phyloP scores from a whole-genome alignment of 1,139 yeast species.

The Blastobotrys proliferans region DNA sequence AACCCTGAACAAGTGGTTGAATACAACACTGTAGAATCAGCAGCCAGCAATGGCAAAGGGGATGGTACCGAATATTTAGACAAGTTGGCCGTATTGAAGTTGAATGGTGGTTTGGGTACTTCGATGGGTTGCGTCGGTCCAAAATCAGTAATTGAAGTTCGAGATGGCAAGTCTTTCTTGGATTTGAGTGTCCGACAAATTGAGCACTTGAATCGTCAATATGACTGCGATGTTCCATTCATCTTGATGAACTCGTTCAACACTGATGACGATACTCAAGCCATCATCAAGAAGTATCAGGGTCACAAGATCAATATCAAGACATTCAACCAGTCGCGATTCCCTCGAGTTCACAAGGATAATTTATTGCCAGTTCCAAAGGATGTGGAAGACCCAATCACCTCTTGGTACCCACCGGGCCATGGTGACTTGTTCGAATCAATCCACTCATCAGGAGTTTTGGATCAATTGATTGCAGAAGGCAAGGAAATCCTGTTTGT shows the following conservation, averaged over 20 bases:
- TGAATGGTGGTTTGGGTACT: conserved; percentile 97
- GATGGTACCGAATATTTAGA: conserved; percentile 51
- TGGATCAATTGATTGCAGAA: conserved; percentile 83
- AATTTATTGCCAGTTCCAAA: conserved; percentile 93
- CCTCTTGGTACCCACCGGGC: conserved; percentile 98
- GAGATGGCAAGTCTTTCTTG: conserved; percentile 96
- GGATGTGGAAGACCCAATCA: conserved; percentile 65
- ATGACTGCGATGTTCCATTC: conserved; percentile 91
- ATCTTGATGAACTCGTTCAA: conserved; percentile 97
- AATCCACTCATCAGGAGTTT: conserved; percentile 82
- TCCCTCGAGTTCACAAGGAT: conserved; percentile 93
- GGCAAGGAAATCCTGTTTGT: conserved; percentile 95
- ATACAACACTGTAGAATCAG: conserved; percentile 47
- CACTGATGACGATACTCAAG: conserved; percentile 93
- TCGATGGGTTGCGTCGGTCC: conserved; percentile 99
- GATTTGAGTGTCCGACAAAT: conserved; percentile 95
- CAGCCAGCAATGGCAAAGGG: conserved; percentile 15
- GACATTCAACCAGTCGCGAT: conserved; percentile 95
- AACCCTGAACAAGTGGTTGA: conserved; percentile 81
- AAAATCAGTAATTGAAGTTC: conserved; percentile 93
- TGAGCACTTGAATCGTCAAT: conserved; percentile 87
- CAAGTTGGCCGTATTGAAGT: conserved; percentile 89
- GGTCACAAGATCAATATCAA: conserved; percentile 94
- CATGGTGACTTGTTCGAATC: conserved; percentile 97
- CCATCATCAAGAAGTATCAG: conserved; percentile 92